phyloP scores from a whole-genome alignment of 306 rosid genomes.

The Trichosanthes truncata region DNA sequence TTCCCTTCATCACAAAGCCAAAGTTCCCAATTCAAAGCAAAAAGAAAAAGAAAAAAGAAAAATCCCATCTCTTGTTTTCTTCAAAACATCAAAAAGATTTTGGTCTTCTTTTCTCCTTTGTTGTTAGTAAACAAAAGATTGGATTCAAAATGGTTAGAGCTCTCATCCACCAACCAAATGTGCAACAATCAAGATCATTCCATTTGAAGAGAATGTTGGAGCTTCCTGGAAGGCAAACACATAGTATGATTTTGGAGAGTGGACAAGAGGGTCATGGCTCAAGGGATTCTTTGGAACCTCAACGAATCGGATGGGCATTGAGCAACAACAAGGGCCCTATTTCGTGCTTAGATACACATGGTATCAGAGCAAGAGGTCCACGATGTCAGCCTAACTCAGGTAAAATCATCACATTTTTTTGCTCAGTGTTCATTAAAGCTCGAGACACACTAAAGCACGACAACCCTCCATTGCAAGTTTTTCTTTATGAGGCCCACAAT shows the following conservation, averaged over 20 bases:
- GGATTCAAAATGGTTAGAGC: slow-evolving; percentile 55
- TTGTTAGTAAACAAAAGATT: neutral
- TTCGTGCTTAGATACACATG: slow-evolving; percentile 13
- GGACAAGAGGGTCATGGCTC: slow-evolving; percentile 27
- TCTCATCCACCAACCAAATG: slow-evolving; percentile 26
- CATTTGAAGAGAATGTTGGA: slow-evolving; percentile 61
- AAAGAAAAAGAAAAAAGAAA: neutral
- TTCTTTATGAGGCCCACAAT: no score
- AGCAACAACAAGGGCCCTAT: slow-evolving; percentile 12
- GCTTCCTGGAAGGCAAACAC: slow-evolving; percentile 41
- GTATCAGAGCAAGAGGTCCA: slow-evolving; percentile 4
- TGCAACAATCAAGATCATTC: slow-evolving; percentile 65
- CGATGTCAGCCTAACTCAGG: slow-evolving; percentile 37
- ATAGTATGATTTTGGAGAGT: slow-evolving; percentile 32
- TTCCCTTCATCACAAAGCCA: neutral
- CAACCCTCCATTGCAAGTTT: no score
- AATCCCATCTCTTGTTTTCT: neutral
- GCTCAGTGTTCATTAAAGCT: neutral
- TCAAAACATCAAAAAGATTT: neutral
- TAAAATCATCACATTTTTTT: neutral
- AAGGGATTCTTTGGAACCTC: slow-evolving; percentile 10
- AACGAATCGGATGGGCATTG: slow-evolving; percentile 13
- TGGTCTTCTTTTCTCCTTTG: neutral
- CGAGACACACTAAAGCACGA: neutral
- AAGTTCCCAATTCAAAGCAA: neutral